Base-by-base conservation (phyloP, 2,329 filamentous ascomycete species). In the Fusarium sp. region DNA sequence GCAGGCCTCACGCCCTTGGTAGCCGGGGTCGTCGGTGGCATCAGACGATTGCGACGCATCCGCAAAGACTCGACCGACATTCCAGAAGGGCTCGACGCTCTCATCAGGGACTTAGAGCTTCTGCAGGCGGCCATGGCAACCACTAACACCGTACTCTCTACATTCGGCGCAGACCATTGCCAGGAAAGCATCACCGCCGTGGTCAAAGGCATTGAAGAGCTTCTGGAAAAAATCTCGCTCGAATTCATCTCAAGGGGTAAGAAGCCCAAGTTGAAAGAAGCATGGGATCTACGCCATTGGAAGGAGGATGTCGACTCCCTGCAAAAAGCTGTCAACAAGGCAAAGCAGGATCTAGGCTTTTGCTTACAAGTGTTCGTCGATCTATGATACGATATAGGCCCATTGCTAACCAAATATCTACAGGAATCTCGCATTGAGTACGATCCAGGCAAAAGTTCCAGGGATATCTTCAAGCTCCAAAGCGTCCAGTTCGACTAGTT, bases 361-460 rank as follows among this genome's bases (percentile, higher is more conserved):
- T 58, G 6, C 4, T 8, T 57, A 16, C 30, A 58, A 1, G 13
- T 58, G 52, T 34, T 23, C 4, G 32, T 57, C 4, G 6, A 6
- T 6, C 14, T 18, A 5, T n/a, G 8, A 4, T 13, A 14, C 1
- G 0, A 3, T 7, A 18, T 39, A 3, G 0, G 9, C 13, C 4
- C 18, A 16, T 20, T 10, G 1, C 20, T 39, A 6, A 58, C 34
- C 3, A 37, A 16, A 1, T 6, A 0, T 2, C 6, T 6, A 27
- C 16, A 57, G 52, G 7, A 56, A 48, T 8, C 2, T 5, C 2
- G 0, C 18, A 9, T 27, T 5, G 6, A 2, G 6, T 14, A 18
- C 18, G 45, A 18, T 27, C 10, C 45, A 11, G 14, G 2, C 14
- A 11, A 3, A 6, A n/a, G n/a, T n/a, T n/a, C n/a, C 5, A 9